Percentiles rank a stretch among this genome's conserved stretches.
Conservation (phyloP, 345 rosid genomes). For the Luvunga scandens region DNA sequence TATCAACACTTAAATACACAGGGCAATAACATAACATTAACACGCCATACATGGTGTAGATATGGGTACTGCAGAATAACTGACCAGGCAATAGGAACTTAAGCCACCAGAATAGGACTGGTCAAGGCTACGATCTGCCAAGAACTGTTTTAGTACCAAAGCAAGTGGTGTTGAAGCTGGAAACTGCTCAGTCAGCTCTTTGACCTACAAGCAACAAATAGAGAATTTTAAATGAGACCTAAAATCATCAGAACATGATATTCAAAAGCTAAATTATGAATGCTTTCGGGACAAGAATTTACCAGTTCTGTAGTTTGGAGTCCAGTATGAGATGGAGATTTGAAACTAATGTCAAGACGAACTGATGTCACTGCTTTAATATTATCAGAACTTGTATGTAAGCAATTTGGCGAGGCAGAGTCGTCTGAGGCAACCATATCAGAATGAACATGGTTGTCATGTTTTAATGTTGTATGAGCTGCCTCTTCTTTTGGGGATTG, state of each 20-base stretch:
- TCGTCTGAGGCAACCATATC: constrained; percentile 52
- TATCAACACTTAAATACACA: background rate
- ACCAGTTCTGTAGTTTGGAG: constrained; percentile 93
- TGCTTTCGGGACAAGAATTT: constrained; percentile 4
- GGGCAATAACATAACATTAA: background rate
- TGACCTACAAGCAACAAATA: constrained; percentile 52
- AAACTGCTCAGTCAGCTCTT: constrained; percentile 85
- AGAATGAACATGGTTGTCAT: constrained; percentile 33
- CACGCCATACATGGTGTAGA: background rate
- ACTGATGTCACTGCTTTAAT: constrained; percentile 59
- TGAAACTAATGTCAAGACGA: constrained; percentile 90
- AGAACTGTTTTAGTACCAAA: constrained; percentile 90
- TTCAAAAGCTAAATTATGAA: background rate
- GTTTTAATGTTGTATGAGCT: constrained; percentile 36
- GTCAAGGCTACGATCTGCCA: constrained; percentile 97
- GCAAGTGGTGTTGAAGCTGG: constrained; percentile 96
- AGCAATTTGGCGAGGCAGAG: constrained; percentile 44
- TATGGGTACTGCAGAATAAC: background rate
- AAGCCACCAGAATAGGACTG: constrained; percentile 98
- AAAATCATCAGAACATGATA: background rate
- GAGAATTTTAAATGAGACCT: background rate
- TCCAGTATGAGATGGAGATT: constrained; percentile 91
- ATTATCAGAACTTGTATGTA: constrained; percentile 30
- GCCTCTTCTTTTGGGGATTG: constrained; percentile 70
- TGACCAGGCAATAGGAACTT: constrained; percentile 95